phyloP scores from a whole-genome alignment of 192 early-diverging fungal species.

The Coemansia sp. region DNA sequence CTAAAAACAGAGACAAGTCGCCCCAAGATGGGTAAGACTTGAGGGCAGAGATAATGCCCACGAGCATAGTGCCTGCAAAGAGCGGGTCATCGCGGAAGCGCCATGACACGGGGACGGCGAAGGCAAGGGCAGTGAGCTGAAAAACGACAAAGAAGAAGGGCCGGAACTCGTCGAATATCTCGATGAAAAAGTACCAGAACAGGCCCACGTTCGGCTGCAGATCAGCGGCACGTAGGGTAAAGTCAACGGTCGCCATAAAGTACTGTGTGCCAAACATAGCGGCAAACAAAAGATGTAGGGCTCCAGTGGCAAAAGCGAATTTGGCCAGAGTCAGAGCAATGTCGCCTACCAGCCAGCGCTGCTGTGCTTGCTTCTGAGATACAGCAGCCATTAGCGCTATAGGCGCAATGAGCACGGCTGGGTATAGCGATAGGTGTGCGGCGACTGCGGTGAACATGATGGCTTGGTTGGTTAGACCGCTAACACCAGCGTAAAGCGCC shows the following conservation, averaged over 20 bases:
- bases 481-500: constrained; percentile 68
- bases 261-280: constrained; percentile 25
- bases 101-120: constrained; percentile 80
- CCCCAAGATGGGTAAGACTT: constrained; percentile 93
- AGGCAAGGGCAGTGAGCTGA: constrained; percentile 91
- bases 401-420: constrained; percentile 72
- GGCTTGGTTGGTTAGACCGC: constrained; percentile 52
- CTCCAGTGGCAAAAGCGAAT: constrained; percentile 15
- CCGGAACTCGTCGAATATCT: constrained; percentile 99
- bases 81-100: constrained; percentile 75
- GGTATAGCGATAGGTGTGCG: constrained; percentile 86
- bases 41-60: constrained; percentile 80
- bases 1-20: constrained; percentile 82
- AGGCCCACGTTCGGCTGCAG: constrained; percentile 95
- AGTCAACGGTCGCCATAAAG: constrained; percentile 43
- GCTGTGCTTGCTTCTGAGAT: background rate
- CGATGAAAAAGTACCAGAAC: constrained; percentile 99
- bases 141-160: constrained; percentile 92
- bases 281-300: constrained; percentile 33
- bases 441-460: constrained; percentile 80
- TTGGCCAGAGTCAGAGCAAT: constrained; percentile 19
- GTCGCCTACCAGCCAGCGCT: background rate
- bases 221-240: constrained; percentile 73
- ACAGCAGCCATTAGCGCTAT: constrained; percentile 29
- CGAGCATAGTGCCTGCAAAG: constrained; percentile 71